These are phyloP conservation scores for Hericium rajendrae DNA, from an alignment of 768 basidiomycete genomes.

Conservation along the genomic window DNA sequence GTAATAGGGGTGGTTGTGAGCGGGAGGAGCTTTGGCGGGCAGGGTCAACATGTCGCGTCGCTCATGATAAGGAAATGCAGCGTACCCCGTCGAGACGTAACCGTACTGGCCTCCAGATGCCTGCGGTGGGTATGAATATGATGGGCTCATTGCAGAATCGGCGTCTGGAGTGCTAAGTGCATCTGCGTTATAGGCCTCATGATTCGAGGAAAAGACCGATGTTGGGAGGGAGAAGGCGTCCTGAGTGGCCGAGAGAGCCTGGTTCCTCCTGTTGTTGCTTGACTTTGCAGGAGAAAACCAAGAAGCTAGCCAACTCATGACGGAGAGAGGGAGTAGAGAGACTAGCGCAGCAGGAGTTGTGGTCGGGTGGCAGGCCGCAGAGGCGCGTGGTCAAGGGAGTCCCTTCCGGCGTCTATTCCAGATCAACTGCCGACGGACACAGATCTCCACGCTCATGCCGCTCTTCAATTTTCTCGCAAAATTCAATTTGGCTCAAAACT, in stretches of 20 bases:
- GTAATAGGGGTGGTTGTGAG: constrained; percentile 48
- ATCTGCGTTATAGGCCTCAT: constrained; percentile 52
- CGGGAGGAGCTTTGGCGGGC: constrained; percentile 32
- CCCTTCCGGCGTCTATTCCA: neutral
- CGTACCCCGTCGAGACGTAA: constrained; percentile 49
- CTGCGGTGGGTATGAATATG: constrained; percentile 76
- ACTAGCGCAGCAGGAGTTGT: neutral
- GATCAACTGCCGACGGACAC: neutral
- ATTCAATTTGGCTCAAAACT: neutral
- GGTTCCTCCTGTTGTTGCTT: constrained; percentile 36
- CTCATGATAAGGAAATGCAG: constrained; percentile 3
- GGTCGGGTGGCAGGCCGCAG: neutral
- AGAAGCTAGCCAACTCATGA: constrained; percentile 68
- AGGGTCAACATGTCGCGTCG: constrained; percentile 1
- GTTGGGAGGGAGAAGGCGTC: constrained; percentile 87
- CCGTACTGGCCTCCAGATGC: constrained; percentile 44
- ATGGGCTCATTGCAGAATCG: constrained; percentile 34
- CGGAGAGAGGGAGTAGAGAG: constrained; percentile 5
- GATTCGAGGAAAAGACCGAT: constrained; percentile 42
- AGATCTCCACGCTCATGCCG: neutral
- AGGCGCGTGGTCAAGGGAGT: neutral
- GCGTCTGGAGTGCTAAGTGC: constrained; percentile 39
- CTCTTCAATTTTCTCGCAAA: neutral
- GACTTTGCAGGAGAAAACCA: constrained; percentile 43
- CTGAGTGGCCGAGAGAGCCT: constrained; percentile 67